Conservation (phyloP, 208 protist species). For the Phytomonas francai region DNA sequence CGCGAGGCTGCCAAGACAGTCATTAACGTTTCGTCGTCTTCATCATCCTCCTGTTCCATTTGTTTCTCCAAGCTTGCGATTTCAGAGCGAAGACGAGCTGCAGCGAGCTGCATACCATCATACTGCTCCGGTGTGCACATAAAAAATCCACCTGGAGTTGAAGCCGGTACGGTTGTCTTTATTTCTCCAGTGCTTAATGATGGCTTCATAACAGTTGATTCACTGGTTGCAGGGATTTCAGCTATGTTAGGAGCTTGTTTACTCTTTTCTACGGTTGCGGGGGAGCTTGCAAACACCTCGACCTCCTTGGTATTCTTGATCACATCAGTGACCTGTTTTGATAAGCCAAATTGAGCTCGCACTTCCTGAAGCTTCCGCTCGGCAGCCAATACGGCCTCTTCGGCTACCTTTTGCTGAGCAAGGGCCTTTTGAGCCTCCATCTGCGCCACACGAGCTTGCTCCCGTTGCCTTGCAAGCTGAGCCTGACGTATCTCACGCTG, state of each 20-base stretch:
- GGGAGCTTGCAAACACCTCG: neutral
- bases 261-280: neutral
- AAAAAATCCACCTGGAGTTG: slow-evolving; percentile 22
- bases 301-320: neutral
- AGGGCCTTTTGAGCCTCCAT: slow-evolving; percentile 48
- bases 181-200: slow-evolving; percentile 1
- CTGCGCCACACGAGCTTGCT: slow-evolving; percentile 51
- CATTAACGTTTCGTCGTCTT: slow-evolving; percentile 92
- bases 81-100: slow-evolving; percentile 69
- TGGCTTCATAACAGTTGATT: neutral
- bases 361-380: slow-evolving; percentile 61
- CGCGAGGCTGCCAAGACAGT: slow-evolving; percentile 81
- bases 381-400: slow-evolving; percentile 44
- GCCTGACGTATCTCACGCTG: slow-evolving; percentile 46
- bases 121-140: slow-evolving; percentile 88
- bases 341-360: slow-evolving; percentile 26
- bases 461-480: slow-evolving; percentile 46
- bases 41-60: slow-evolving; percentile 78
- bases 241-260: neutral
- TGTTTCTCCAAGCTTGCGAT: slow-evolving; percentile 74
- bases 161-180: neutral
- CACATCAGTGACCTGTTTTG: slow-evolving; percentile 12
- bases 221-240: neutral
- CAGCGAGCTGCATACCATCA: slow-evolving; percentile 77
- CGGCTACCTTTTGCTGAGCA: slow-evolving; percentile 47